These are phyloP conservation scores for Cnidoscolus chayamansa DNA, from an alignment of 441 rosid genomes.

Conservation along the genomic window DNA sequence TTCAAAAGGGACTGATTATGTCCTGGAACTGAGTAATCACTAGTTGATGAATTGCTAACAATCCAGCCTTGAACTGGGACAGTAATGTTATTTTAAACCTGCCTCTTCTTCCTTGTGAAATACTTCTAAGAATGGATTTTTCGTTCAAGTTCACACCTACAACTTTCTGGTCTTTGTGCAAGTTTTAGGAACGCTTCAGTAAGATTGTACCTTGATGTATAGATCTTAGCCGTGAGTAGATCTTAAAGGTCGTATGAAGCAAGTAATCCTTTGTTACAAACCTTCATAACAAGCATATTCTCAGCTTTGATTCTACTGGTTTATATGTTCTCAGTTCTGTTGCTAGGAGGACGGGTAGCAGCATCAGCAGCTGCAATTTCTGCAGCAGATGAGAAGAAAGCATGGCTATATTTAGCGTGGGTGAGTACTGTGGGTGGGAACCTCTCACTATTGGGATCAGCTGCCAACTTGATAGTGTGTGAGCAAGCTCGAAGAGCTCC, in stretches of 20 bases:
- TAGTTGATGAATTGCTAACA: not conserved
- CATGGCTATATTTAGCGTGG: conserved; percentile 83
- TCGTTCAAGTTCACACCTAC: not conserved
- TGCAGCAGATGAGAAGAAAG: conserved; percentile 52
- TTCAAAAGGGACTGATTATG: too few species aligned
- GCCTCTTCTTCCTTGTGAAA: not conserved
- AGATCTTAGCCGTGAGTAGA: not conserved
- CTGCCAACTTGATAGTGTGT: conserved; percentile 82
- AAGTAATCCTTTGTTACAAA: too few species aligned
- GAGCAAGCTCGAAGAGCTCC: conserved; percentile 76
- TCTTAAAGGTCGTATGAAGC: too few species aligned
- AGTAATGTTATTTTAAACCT: not conserved
- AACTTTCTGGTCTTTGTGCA: not conserved
- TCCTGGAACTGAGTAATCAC: not conserved
- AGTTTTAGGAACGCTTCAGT: not conserved
- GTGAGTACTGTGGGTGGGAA: conserved; percentile 80
- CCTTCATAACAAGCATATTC: too few species aligned
- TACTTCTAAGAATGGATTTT: not conserved
- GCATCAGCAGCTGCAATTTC: conserved; percentile 60
- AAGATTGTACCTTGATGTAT: not conserved
- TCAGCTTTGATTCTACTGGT: not conserved
- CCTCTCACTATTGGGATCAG: conserved; percentile 68
- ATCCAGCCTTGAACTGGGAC: not conserved
- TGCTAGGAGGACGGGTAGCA: conserved; percentile 66
- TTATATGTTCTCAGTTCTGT: conserved; percentile 39